These are phyloP conservation scores for Entomortierella parvispora DNA, from an alignment of 192 early-diverging fungal species.

Conservation along the genomic window DNA sequence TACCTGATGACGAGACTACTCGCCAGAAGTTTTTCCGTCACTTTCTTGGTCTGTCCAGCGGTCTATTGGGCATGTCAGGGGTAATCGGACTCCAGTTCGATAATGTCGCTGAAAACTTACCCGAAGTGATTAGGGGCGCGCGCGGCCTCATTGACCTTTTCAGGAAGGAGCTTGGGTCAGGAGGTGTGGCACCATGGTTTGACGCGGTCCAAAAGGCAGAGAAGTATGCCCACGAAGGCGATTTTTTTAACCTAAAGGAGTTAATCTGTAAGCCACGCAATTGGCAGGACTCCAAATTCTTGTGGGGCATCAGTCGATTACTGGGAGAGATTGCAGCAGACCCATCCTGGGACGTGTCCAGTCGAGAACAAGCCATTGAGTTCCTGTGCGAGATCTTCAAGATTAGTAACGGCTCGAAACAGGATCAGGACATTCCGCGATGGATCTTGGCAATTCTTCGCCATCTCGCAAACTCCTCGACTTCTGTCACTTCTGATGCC, in stretches of 20 bases:
- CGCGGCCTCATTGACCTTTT: neutral
- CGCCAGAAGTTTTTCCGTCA: neutral
- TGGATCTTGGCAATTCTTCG: constrained; percentile 8
- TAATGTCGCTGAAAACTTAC: neutral
- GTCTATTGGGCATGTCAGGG: neutral
- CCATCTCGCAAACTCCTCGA: neutral
- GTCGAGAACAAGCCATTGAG: neutral
- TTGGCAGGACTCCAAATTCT: neutral
- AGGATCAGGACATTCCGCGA: neutral
- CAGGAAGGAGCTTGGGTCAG: neutral
- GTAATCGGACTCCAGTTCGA: neutral
- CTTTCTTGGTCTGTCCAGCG: neutral
- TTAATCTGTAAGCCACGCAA: neutral
- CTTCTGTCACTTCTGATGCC: neutral
- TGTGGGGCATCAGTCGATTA: neutral
- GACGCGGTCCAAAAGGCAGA: neutral
- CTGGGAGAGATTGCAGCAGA: constrained; percentile 3
- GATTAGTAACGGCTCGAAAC: neutral
- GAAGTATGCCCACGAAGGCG: neutral
- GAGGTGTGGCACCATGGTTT: constrained; percentile 2
- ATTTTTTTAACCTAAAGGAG: neutral
- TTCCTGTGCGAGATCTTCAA: constrained; percentile 8
- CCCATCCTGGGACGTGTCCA: constrained; percentile 1
- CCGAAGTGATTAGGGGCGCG: neutral
- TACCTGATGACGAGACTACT: constrained; percentile 7